Conservation (phyloP, 768 basidiomycete species). For the Auriscalpium microsporum region DNA sequence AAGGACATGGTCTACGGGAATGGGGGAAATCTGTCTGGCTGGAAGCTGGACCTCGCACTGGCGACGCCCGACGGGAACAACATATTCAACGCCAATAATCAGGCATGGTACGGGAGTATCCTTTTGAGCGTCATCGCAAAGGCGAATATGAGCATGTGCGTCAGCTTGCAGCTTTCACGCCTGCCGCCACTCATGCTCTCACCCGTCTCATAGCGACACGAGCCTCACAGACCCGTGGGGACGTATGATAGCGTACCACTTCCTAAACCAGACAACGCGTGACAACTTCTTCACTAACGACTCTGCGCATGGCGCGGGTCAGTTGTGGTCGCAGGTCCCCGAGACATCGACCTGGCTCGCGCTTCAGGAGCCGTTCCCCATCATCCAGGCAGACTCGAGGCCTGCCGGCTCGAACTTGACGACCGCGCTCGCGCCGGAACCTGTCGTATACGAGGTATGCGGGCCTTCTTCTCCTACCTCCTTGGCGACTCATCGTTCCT, state of each 20-base stretch:
- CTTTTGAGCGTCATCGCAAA: conserved; percentile 50
- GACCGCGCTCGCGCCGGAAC: conserved; percentile 29
- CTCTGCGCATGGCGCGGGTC: conserved; percentile 57
- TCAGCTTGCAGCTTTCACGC: conserved; percentile 1
- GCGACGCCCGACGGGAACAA: conserved; percentile 44
- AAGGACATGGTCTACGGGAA: conserved; percentile 55
- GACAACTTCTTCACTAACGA: conserved; percentile 53
- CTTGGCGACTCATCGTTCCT: not conserved
- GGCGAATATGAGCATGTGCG: conserved; percentile 45
- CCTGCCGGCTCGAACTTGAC: conserved; percentile 39
- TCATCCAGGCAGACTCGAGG: conserved; percentile 51
- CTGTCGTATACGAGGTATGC: conserved; percentile 51
- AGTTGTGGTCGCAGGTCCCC: conserved; percentile 55
- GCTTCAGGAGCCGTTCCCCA: conserved; percentile 52
- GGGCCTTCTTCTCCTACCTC: conserved; percentile 2
- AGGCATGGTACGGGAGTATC: conserved; percentile 47
- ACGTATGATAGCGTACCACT: conserved; percentile 64
- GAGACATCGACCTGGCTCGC: conserved; percentile 42
- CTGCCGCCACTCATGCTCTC: not conserved
- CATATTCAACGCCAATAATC: conserved; percentile 36
- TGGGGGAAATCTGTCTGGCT: conserved; percentile 37
- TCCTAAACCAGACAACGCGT: conserved; percentile 55
- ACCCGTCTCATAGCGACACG: conserved; percentile 37
- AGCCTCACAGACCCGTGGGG: conserved; percentile 59
- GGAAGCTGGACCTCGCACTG: conserved; percentile 51